Evolutionary conservation across 2,329 filamentous ascomycete genomes (phyloP).

Genomic region (Aspergillus brasiliensis): DNA sequence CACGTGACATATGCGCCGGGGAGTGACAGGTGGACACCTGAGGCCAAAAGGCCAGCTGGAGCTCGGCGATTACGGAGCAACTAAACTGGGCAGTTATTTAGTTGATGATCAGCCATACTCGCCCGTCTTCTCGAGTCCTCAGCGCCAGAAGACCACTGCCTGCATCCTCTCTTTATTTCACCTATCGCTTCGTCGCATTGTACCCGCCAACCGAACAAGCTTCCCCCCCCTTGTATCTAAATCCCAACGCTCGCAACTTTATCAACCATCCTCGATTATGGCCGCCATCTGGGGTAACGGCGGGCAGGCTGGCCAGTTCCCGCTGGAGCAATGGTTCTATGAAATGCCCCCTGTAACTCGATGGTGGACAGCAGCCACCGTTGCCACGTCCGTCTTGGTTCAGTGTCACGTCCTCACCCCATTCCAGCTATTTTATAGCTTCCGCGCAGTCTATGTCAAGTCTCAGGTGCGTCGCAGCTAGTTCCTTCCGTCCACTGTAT

Average conservation of each 20-base stretch:
- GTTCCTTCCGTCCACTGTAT: neutral
- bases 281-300: constrained; percentile 49
- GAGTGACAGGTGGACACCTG: constrained; percentile 8
- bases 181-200: neutral
- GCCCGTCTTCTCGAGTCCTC: neutral
- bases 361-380: constrained; percentile 94
- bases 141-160: neutral
- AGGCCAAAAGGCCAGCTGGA: constrained; percentile 29
- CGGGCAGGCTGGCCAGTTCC: constrained; percentile 62
- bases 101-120: neutral
- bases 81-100: neutral
- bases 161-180: neutral
- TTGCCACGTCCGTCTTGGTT: constrained; percentile 82
- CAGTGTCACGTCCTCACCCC: constrained; percentile 91
- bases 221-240: neutral
- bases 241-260: neutral
- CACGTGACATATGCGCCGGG: neutral
- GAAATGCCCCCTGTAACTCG: constrained; percentile 96
- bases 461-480: constrained; percentile 71
- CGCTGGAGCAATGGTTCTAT: constrained; percentile 96
- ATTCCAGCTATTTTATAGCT: constrained; percentile 97
- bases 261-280: constrained; percentile 31
- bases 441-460: constrained; percentile 85
- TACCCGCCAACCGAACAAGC: neutral
- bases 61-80: constrained; percentile 1